These are phyloP conservation scores for Juglanconis sp. DNA, from an alignment of 2,329 filamentous ascomycete species.

Conservation along the genomic window DNA sequence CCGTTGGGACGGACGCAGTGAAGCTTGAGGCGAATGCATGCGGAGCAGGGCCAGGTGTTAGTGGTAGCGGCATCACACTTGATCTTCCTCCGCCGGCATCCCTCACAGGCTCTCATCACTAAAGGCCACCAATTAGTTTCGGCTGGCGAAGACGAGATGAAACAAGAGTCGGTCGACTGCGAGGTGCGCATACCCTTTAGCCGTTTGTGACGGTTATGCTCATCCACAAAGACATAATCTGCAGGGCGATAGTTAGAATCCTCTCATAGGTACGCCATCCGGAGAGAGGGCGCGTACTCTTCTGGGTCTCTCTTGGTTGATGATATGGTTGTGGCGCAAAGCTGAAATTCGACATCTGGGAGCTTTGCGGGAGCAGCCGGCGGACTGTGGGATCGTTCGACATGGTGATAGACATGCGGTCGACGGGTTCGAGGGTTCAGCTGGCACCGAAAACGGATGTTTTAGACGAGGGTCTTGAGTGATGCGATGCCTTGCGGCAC, in stretches of 20 bases:
- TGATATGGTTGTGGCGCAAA: constrained; percentile 64
- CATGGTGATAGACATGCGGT: constrained; percentile 41
- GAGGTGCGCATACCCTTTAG: constrained; percentile 68
- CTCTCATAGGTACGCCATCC: not conserved
- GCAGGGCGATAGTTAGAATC: constrained; percentile 29
- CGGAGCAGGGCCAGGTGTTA: constrained; percentile 95
- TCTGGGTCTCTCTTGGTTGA: constrained; percentile 72
- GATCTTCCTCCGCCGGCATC: constrained; percentile 91
- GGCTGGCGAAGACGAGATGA: not conserved
- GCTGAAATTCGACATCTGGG: constrained; percentile 71
- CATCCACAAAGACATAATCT: constrained; percentile 99
- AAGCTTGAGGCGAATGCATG: constrained; percentile 86
- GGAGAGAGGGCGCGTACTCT: constrained; percentile 58
- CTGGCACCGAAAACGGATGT: not conserved
- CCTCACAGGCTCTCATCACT: constrained; percentile 98
- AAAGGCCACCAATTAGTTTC: constrained; percentile 5
- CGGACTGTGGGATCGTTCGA: constrained; percentile 60
- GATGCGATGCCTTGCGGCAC: not conserved
- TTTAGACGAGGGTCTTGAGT: not conserved
- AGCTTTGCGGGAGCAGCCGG: constrained; percentile 63
- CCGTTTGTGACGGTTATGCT: constrained; percentile 96
- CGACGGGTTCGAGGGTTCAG: not conserved
- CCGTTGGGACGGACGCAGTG: constrained; percentile 89
- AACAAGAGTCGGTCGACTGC: not conserved
- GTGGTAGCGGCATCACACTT: constrained; percentile 97